These are phyloP conservation scores for Pyricularia grisea DNA, from an alignment of 2,329 filamentous ascomycete genomes.

Conservation along the genomic window DNA sequence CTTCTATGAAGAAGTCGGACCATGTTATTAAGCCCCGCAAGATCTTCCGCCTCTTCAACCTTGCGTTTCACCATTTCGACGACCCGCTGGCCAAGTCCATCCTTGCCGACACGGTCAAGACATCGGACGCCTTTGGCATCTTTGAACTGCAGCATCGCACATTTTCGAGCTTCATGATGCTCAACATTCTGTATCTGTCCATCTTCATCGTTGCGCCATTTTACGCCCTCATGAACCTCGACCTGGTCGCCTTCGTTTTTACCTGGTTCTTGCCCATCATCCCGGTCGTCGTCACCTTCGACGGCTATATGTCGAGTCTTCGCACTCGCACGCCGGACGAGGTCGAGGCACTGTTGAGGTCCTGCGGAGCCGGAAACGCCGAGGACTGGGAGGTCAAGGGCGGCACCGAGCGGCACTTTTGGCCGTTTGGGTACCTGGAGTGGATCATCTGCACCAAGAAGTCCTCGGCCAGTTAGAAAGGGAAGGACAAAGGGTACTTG, in stretches of 20 bases:
- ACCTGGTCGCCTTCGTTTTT: conserved; percentile 49
- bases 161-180: conserved; percentile 41
- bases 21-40: conserved; percentile 15
- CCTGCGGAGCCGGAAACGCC: conserved; percentile 31
- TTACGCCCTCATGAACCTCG: conserved; percentile 42
- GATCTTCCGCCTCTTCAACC: conserved; percentile 62
- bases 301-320: conserved; percentile 58
- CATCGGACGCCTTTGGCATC: conserved; percentile 58
- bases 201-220: conserved; percentile 42
- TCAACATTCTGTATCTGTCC: conserved; percentile 36
- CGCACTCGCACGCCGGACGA: conserved; percentile 59
- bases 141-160: conserved; percentile 66
- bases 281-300: conserved; percentile 58
- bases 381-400: conserved; percentile 38
- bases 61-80: conserved; percentile 71
- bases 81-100: conserved; percentile 52
- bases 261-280: conserved; percentile 58
- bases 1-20: conserved; percentile 21
- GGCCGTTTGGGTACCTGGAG: conserved; percentile 39
- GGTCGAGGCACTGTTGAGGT: conserved; percentile 48
- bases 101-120: conserved; percentile 54
- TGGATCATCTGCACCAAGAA: conserved; percentile 41
- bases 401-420: conserved; percentile 36
- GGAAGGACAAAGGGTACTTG: neutral
- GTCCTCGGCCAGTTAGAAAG: neutral